A percentile compares a stretch with the other conserved stretches of the same genome.
Evolutionary conservation across 2,329 filamentous ascomycete genomes (phyloP).

Genomic region (Aspergillus sp.): DNA sequence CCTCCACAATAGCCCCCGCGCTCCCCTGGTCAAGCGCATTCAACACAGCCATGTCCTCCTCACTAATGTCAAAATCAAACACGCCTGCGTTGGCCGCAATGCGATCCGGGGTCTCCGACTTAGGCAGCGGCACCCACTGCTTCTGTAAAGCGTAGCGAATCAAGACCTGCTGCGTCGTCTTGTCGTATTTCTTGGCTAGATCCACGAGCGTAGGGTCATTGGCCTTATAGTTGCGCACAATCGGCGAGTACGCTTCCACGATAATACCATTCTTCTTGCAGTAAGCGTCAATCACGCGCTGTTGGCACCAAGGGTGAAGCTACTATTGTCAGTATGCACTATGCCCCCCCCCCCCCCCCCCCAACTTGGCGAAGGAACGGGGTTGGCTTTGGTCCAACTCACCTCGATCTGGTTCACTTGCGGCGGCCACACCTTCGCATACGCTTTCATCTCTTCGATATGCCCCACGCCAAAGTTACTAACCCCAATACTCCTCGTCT

Average conservation of each 20-base stretch:
- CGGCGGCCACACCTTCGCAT: slow-evolving; percentile 61
- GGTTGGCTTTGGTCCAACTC: slow-evolving; percentile 15
- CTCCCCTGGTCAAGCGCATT: slow-evolving; percentile 45
- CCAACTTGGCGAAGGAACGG: not conserved
- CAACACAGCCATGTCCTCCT: slow-evolving; percentile 50
- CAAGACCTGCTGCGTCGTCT: slow-evolving; percentile 67
- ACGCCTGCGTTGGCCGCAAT: slow-evolving; percentile 60
- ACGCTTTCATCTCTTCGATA: slow-evolving; percentile 59
- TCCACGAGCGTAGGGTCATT: slow-evolving; percentile 57
- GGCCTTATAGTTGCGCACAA: slow-evolving; percentile 61
- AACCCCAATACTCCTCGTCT: slow-evolving; percentile 59
- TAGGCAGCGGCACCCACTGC: slow-evolving; percentile 63
- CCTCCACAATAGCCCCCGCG: slow-evolving; percentile 42
- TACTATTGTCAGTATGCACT: slow-evolving; percentile 24
- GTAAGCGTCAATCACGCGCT: slow-evolving; percentile 51
- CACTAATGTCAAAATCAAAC: slow-evolving; percentile 51
- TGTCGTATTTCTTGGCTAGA: slow-evolving; percentile 63
- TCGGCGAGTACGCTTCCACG: slow-evolving; percentile 47
- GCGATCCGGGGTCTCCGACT: slow-evolving; percentile 60
- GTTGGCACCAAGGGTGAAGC: slow-evolving; percentile 66
- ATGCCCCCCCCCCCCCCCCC: not conserved
- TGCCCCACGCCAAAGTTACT: slow-evolving; percentile 63
- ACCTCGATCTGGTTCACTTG: slow-evolving; percentile 68
- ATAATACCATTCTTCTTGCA: slow-evolving; percentile 45
- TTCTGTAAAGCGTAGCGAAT: slow-evolving; percentile 77